Evolutionary conservation across 2,329 filamentous ascomycete species (phyloP).

Genomic region (Talaromyces sp.): DNA sequence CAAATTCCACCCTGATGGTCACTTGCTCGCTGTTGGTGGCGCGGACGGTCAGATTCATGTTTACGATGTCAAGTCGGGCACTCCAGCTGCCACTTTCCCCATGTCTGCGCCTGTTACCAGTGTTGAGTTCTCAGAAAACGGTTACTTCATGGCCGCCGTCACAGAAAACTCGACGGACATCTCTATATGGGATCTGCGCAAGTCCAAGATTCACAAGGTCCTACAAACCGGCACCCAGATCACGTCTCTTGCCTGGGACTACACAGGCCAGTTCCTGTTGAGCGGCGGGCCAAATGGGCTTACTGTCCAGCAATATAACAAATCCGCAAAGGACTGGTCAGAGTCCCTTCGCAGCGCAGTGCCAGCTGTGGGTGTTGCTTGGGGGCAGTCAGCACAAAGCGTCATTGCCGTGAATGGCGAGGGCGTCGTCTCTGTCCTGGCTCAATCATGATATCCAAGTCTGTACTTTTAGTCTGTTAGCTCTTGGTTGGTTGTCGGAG

Average conservation of each 20-base stretch:
- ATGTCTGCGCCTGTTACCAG: conserved; percentile 63
- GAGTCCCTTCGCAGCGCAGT: conserved; percentile 76
- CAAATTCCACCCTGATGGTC: conserved; percentile 94
- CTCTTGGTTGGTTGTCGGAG: not conserved
- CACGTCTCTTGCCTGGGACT: conserved; percentile 79
- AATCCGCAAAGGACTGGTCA: conserved; percentile 81
- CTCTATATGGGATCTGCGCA: conserved; percentile 87
- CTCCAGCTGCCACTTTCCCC: conserved; percentile 69
- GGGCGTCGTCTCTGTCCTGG: conserved; percentile 69
- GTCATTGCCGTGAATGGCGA: conserved; percentile 70
- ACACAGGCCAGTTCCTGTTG: conserved; percentile 87
- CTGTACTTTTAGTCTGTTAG: conserved; percentile 16
- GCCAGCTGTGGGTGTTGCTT: conserved; percentile 66
- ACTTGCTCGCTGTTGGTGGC: conserved; percentile 83
- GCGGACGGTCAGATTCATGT: conserved; percentile 75
- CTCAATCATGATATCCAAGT: conserved; percentile 44
- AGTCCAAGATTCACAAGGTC: conserved; percentile 75
- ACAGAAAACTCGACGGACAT: conserved; percentile 72
- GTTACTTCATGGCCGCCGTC: conserved; percentile 86
- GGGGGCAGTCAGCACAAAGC: conserved; percentile 70
- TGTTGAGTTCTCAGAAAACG: conserved; percentile 89
- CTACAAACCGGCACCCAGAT: conserved; percentile 78
- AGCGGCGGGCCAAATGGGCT: conserved; percentile 74
- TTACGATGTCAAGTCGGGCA: conserved; percentile 77
- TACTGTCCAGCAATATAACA: conserved; percentile 84